Evolutionary conservation across 1,284 basidiomycete species (phyloP), one percentile per base, ranked within the genome.

Genomic region (Ustilago xerochloae): DNA sequence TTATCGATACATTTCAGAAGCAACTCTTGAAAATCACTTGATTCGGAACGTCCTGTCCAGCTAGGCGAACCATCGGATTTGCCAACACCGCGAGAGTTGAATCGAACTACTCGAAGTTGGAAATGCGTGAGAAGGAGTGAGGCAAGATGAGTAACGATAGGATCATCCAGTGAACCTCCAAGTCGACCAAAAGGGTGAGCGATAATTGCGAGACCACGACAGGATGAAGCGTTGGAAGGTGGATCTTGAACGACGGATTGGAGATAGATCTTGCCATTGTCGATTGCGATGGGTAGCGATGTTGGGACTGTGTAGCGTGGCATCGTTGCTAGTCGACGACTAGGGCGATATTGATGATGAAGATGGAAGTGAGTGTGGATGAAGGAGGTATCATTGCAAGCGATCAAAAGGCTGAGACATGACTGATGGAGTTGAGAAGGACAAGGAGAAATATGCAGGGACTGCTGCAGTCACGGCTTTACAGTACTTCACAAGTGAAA

Each of bases 11-110:
- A 70, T 24, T 46, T 57, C 22, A 41, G 6, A 6, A 75, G 26
- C 18, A 75, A 22, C 35, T 67, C 67, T 57, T 75, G 64, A 35
- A 67, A 75, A 53, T 78, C 75, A n/a, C 39, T 48, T 16, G 53
- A 64, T 53, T 78, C 75, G 20, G 24, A 32, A 5, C 26, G 24
- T 22, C 75, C 75, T 13, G 75, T 78, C 75, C 75, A 78, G 58
- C 64, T 75, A 1, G 75, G 26, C 7, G 55, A 51, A 15, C 71
- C 75, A 13, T 49, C 48, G 6, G 63, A 68, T 20, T 65, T 58
- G 38, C 71, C 75, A 3, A 75, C 75, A 9, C 75, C 75, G 33
- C 75, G 55, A 20, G 75, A 70, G 52, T 77, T 76, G 69, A 73
- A 76, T 6, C 70, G 62, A 20, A 76, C 65, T 6, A 72, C 69